These are phyloP conservation scores for Aureobasidium sp. DNA, from an alignment of 2,329 filamentous ascomycete species.

Conservation along the genomic window DNA sequence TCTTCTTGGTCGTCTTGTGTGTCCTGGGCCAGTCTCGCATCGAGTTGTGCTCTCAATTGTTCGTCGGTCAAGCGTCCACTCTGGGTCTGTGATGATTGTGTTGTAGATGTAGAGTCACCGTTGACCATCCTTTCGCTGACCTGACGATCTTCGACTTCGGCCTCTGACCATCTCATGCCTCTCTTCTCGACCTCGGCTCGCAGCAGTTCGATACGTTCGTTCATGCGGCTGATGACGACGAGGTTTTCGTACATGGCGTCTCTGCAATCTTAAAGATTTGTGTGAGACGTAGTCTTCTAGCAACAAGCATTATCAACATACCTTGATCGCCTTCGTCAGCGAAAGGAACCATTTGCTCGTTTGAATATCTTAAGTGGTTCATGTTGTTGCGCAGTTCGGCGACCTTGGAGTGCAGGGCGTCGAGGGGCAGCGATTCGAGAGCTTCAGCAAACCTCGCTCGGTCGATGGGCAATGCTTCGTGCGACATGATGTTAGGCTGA, in stretches of 20 bases:
- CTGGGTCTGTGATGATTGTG: conserved; percentile 15
- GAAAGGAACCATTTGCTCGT: conserved; percentile 64
- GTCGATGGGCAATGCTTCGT: conserved; percentile 25
- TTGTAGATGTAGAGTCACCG: conserved; percentile 2
- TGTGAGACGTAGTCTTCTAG: not conserved
- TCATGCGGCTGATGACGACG: conserved; percentile 59
- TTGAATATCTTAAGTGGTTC: conserved; percentile 65
- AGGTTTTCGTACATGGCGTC: conserved; percentile 66
- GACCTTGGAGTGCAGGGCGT: conserved; percentile 64
- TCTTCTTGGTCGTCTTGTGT: conserved; percentile 38
- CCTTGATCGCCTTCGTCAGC: conserved; percentile 53
- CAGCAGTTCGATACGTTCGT: conserved; percentile 57
- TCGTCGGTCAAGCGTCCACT: conserved; percentile 52
- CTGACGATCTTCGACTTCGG: conserved; percentile 22
- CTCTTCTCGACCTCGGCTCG: conserved; percentile 59
- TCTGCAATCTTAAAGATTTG: conserved; percentile 51
- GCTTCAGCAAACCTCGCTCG: conserved; percentile 42
- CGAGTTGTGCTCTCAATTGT: conserved; percentile 50
- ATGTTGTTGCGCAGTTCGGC: conserved; percentile 70
- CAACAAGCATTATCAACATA: not conserved
- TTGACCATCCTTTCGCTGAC: conserved; percentile 19
- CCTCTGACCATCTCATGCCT: conserved; percentile 46
- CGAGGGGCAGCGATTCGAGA: conserved; percentile 58
- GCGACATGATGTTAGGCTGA: conserved; percentile 16
- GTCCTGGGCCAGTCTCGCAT: conserved; percentile 45